These are phyloP conservation scores for Trichoderma harzianum DNA, from an alignment of 2,329 filamentous ascomycete genomes.

Conservation along the genomic window DNA sequence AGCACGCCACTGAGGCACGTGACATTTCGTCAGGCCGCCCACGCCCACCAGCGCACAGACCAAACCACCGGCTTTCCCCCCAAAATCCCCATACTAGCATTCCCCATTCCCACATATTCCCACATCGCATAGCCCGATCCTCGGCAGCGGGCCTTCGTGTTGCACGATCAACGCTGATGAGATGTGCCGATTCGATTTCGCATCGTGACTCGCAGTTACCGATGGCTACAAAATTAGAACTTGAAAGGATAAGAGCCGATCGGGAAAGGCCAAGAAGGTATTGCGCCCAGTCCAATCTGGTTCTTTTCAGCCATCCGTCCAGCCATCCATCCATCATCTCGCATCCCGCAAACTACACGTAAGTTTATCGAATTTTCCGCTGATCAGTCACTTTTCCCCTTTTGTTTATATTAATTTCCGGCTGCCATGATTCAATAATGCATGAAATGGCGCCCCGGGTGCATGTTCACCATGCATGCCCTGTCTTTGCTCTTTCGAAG, in stretches of 20 bases:
- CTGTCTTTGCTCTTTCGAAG: not conserved
- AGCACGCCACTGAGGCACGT: conserved; percentile 7
- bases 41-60: not conserved
- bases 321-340: not conserved
- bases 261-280: not conserved
- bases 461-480: not conserved
- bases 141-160: not conserved
- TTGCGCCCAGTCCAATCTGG: no score
- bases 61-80: not conserved
- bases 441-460: not conserved
- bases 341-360: not conserved
- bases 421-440: not conserved
- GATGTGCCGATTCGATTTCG: not conserved
- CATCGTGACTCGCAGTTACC: not conserved
- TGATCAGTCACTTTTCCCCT: not conserved
- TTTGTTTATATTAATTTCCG: not conserved
- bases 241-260: no score
- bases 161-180: not conserved
- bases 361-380: not conserved
- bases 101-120: not conserved
- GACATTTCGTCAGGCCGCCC: conserved; percentile 6
- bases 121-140: not conserved
- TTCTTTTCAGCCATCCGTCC: not conserved
- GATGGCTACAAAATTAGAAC: not conserved
- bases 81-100: not conserved